Evolutionary conservation across 1,139 yeast genomes (phyloP).

Genomic region (Zygotorulaspora mrakii): DNA sequence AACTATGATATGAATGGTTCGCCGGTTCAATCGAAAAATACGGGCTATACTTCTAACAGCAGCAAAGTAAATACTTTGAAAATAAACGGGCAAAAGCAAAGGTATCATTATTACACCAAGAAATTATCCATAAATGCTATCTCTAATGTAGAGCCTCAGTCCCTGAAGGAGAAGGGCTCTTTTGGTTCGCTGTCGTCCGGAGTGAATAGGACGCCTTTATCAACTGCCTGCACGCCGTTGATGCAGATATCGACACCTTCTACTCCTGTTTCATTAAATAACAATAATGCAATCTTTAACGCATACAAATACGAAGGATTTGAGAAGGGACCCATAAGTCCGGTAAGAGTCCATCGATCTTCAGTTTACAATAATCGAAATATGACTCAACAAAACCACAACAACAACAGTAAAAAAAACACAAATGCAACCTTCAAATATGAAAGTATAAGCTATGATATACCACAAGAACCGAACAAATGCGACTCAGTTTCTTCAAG

Average conservation of each 20-base stretch:
- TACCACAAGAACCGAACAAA: constrained; percentile 22
- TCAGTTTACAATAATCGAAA: neutral
- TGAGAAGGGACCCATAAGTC: constrained; percentile 13
- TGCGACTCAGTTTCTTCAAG: constrained; percentile 11
- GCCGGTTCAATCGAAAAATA: constrained; percentile 5
- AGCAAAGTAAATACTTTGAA: constrained; percentile 29
- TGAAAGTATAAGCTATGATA: constrained; percentile 37
- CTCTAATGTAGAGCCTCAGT: constrained; percentile 14
- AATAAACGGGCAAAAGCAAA: constrained; percentile 34
- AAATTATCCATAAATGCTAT: constrained; percentile 25
- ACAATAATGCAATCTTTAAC: neutral
- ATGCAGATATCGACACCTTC: constrained; percentile 18
- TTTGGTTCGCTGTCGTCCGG: constrained; percentile 20
- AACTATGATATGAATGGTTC: constrained; percentile 5
- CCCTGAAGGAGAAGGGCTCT: constrained; percentile 19
- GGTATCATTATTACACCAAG: constrained; percentile 33
- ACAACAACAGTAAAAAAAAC: constrained; percentile 6
- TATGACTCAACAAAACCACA: constrained; percentile 5
- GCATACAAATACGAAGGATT: neutral
- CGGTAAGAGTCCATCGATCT: constrained; percentile 8
- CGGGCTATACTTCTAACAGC: constrained; percentile 7
- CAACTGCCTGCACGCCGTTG: constrained; percentile 22
- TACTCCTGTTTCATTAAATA: constrained; percentile 18
- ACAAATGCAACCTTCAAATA: constrained; percentile 30
- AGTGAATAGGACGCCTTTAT: constrained; percentile 25